These are phyloP conservation scores for Calonectria naviculata DNA, from an alignment of 2,329 filamentous ascomycete genomes.

Conservation along the genomic window DNA sequence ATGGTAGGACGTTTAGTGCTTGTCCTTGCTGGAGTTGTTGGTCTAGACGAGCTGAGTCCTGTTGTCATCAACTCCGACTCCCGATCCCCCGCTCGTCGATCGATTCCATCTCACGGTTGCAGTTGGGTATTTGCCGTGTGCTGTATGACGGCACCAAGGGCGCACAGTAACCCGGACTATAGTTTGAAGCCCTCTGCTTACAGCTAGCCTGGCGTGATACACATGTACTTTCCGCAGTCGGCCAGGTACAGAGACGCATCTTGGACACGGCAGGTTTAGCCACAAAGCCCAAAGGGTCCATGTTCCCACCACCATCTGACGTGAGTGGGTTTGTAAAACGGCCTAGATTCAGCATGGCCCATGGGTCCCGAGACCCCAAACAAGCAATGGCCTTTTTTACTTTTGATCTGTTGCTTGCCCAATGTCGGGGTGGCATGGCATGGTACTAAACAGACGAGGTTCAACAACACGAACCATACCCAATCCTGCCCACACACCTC, in stretches of 20 bases:
- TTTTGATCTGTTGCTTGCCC: slow-evolving; percentile 6
- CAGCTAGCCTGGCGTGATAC: slow-evolving; percentile 7
- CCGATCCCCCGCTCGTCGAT: background rate
- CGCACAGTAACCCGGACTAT: background rate
- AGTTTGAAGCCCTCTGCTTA: background rate
- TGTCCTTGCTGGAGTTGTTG: background rate
- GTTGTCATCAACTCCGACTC: background rate
- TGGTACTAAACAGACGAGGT: slow-evolving; percentile 17
- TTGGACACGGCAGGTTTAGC: slow-evolving; percentile 2
- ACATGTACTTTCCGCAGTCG: slow-evolving; percentile 9
- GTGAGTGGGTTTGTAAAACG: slow-evolving; percentile 22
- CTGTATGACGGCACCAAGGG: slow-evolving; percentile 1
- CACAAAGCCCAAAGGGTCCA: slow-evolving; percentile 12
- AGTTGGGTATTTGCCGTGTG: background rate
- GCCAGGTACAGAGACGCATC: slow-evolving; percentile 7
- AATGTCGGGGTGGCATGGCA: slow-evolving; percentile 13
- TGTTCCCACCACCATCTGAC: slow-evolving; percentile 4
- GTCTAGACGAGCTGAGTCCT: background rate
- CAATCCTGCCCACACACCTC: slow-evolving; percentile 25
- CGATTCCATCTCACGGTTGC: background rate
- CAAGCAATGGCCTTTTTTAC: slow-evolving; percentile 11
- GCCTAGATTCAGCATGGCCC: slow-evolving; percentile 9
- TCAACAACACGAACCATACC: slow-evolving; percentile 29
- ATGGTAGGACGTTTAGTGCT: slow-evolving; percentile 8
- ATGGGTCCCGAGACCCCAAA: slow-evolving; percentile 6